Conservation (phyloP, 805 yeast genomes). For the Blastobotrys americana region DNA sequence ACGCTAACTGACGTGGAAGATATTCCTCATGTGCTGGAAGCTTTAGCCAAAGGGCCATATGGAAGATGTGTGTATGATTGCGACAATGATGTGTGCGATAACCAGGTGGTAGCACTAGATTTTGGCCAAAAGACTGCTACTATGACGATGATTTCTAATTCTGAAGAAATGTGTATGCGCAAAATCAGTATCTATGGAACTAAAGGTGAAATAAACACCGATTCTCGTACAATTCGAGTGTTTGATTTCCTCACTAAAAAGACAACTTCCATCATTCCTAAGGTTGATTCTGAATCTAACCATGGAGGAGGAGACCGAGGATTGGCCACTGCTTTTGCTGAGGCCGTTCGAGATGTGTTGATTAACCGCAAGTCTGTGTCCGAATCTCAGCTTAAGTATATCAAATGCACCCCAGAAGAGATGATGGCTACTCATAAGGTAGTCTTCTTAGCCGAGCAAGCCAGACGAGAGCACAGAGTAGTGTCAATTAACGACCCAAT, state of each 20-base stretch:
- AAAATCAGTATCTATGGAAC: conserved; percentile 23
- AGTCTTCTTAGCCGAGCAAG: conserved; percentile 24
- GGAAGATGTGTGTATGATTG: conserved; percentile 23
- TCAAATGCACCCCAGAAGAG: conserved; percentile 23
- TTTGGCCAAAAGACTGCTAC: conserved; percentile 24
- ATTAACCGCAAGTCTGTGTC: conserved; percentile 11
- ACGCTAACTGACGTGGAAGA: conserved; percentile 21
- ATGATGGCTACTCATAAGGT: conserved; percentile 20
- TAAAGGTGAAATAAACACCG: conserved; percentile 21
- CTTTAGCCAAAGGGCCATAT: conserved; percentile 19
- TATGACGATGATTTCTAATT: conserved; percentile 24
- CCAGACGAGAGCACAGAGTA: conserved; percentile 9
- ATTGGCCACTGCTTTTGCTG: conserved; percentile 22
- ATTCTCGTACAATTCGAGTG: conserved; percentile 18
- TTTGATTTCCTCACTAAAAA: conserved; percentile 20
- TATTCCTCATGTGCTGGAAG: conserved; percentile 14
- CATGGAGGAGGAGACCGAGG: conserved; percentile 27
- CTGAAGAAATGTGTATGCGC: conserved; percentile 21
- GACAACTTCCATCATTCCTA: conserved; percentile 9
- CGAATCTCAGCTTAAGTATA: conserved; percentile 17
- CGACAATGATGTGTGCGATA: conserved; percentile 24
- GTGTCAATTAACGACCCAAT: not conserved
- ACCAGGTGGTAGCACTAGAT: conserved; percentile 22
- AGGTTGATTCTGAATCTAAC: conserved; percentile 19
- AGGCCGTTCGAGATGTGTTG: conserved; percentile 17